A percentile compares a stretch with the other conserved stretches of the same genome.
These are phyloP conservation scores for sorghum (Sorghum bicolor) DNA, from an alignment of 176 grass and related monocot genomes.

Conservation along the genomic window Sorghum_bicolor_NCBIv3 NC_012873.2:53457001-53457500, in stretches of 20 bases:
- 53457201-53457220: constrained; percentile 1
- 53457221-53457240: constrained; percentile 6
- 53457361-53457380: constrained; percentile 75
- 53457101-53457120: constrained; percentile 97
- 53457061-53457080: constrained; percentile 6
- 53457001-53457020: constrained; percentile 82
- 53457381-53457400: constrained; percentile 95
- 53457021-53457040: neutral
- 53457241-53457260: neutral
- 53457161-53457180: constrained; percentile 47
- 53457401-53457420: constrained; percentile 87
- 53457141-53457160: constrained; percentile 81
- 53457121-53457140: constrained; percentile 98
- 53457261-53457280: constrained; percentile 1
- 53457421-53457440: constrained; percentile 69
- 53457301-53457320: constrained; percentile 83
- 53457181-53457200: neutral
- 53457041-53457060: neutral
- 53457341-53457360: constrained; percentile 71
- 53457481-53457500: constrained; percentile 87
- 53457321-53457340: constrained; percentile 83
- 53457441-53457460: constrained; percentile 64
- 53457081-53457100: constrained; percentile 24
- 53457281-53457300: constrained; percentile 48
- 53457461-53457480: constrained; percentile 66